Percentiles rank a stretch among this genome's conserved stretches.
These are phyloP conservation scores for Fistulina hepatica DNA, from an alignment of 1,284 basidiomycete species.

Conservation along the genomic window DNA sequence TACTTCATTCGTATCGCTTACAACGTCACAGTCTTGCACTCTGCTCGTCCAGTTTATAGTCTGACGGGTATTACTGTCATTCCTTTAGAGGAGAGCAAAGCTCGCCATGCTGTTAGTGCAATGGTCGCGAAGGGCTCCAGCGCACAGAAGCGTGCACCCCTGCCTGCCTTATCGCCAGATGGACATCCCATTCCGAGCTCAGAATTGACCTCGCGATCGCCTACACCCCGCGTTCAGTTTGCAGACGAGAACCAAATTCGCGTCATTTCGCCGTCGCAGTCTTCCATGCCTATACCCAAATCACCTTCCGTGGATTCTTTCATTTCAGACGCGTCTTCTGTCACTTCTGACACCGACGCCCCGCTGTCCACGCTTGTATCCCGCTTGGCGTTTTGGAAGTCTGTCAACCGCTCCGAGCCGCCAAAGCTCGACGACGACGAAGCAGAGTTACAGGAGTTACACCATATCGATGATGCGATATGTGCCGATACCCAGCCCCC, in stretches of 20 bases:
- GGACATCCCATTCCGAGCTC: conserved; percentile 13
- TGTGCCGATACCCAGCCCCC: conserved; percentile 36
- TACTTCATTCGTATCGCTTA: conserved; percentile 10
- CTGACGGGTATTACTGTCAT: conserved; percentile 58
- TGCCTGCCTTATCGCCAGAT: conserved; percentile 21
- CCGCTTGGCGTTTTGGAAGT: conserved; percentile 62
- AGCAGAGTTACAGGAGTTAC: conserved; percentile 33
- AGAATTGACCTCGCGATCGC: conserved; percentile 9
- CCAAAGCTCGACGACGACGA: conserved; percentile 19
- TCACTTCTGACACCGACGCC: conserved; percentile 18
- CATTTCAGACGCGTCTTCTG: conserved; percentile 43
- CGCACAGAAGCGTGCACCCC: conserved; percentile 31
- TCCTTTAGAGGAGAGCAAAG: conserved; percentile 52
- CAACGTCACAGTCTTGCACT: conserved; percentile 45
- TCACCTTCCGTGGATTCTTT: conserved; percentile 27
- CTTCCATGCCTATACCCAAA: conserved; percentile 13
- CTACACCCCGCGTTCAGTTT: conserved; percentile 37
- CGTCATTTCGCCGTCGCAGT: conserved; percentile 27
- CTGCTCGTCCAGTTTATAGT: conserved; percentile 45
- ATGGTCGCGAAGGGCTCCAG: conserved; percentile 39
- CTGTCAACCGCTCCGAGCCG: conserved; percentile 13
- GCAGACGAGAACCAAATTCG: conserved; percentile 32
- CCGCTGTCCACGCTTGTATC: conserved; percentile 51
- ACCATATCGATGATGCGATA: conserved; percentile 37
- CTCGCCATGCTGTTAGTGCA: conserved; percentile 38